Evolutionary conservation across 257 asterid genomes (phyloP).

Genomic region (Ilex aquifolium): DNA sequence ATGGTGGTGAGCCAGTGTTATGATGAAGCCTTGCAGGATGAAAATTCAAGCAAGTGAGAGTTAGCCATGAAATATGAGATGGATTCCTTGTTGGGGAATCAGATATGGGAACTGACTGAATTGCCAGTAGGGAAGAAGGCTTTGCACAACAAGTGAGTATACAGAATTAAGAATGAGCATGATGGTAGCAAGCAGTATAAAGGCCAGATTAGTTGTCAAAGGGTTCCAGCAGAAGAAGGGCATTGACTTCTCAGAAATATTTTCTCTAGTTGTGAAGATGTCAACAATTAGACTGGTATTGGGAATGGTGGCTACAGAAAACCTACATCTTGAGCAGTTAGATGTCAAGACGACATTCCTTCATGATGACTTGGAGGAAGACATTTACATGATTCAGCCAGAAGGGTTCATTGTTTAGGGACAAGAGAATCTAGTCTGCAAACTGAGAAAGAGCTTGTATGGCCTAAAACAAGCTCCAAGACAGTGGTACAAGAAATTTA

Average conservation of each 20-base stretch:
- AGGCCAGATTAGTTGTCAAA: not conserved
- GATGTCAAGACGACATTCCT: too few species aligned
- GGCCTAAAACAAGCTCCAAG: not conserved
- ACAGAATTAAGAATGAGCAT: not conserved
- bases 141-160: slow-evolving; percentile 3
- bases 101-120: not conserved
- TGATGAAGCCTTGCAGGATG: not conserved
- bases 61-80: slow-evolving; percentile 4
- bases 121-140: not conserved
- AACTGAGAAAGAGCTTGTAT: not conserved
- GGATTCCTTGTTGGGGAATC: not conserved
- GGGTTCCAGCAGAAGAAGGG: not conserved
- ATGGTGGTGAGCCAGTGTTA: not conserved
- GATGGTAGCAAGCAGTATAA: not conserved
- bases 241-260: too few species aligned
- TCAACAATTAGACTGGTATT: too few species aligned
- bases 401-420: not conserved
- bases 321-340: too few species aligned
- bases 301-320: too few species aligned
- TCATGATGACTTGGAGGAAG: too few species aligned
- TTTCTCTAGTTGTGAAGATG: too few species aligned
- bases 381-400: too few species aligned
- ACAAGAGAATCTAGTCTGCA: not conserved
- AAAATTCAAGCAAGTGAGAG: slow-evolving; percentile 4
- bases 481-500: not conserved